These are phyloP conservation scores for Fusarium oligoseptatum DNA, from an alignment of 2,329 filamentous ascomycete genomes.

Conservation along the genomic window DNA sequence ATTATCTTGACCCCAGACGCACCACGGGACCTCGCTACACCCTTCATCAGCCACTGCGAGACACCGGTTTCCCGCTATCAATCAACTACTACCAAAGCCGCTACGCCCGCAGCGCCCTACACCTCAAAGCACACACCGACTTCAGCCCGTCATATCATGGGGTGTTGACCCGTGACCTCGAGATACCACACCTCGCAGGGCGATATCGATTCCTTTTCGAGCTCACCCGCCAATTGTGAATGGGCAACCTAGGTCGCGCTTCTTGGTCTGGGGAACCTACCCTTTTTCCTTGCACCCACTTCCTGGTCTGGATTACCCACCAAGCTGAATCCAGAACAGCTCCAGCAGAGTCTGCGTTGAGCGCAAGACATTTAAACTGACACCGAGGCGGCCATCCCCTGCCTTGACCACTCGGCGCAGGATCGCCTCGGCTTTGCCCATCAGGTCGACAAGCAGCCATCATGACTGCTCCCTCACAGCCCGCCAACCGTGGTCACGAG, in stretches of 20 bases:
- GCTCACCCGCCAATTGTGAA: conserved; percentile 10
- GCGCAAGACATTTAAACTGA: conserved; percentile 24
- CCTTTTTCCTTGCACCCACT: conserved; percentile 31
- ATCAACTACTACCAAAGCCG: conserved; percentile 38
- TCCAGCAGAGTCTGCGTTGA: conserved; percentile 19
- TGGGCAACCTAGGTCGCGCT: not conserved
- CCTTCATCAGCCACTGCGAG: conserved; percentile 12
- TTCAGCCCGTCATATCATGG: conserved; percentile 43
- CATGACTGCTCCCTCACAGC: conserved; percentile 31
- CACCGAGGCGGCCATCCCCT: conserved; percentile 36
- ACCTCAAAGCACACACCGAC: conserved; percentile 41
- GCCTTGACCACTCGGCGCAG: conserved; percentile 26
- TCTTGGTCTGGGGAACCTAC: not conserved
- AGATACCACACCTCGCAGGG: conserved; percentile 32
- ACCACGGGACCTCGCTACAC: conserved; percentile 30
- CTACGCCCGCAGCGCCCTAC: conserved; percentile 39
- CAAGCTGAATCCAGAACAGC: conserved; percentile 11
- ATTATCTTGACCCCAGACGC: conserved; percentile 14
- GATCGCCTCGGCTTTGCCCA: conserved; percentile 25
- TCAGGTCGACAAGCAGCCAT: conserved; percentile 28
- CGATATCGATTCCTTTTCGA: conserved; percentile 26
- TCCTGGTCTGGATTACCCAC: conserved; percentile 21
- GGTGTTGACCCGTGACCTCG: conserved; percentile 42
- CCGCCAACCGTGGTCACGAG: conserved; percentile 27
- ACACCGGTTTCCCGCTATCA: conserved; percentile 43